Evolutionary conservation across 768 basidiomycete genomes (phyloP).

Genomic region (Strobilomyces dryophilus): DNA sequence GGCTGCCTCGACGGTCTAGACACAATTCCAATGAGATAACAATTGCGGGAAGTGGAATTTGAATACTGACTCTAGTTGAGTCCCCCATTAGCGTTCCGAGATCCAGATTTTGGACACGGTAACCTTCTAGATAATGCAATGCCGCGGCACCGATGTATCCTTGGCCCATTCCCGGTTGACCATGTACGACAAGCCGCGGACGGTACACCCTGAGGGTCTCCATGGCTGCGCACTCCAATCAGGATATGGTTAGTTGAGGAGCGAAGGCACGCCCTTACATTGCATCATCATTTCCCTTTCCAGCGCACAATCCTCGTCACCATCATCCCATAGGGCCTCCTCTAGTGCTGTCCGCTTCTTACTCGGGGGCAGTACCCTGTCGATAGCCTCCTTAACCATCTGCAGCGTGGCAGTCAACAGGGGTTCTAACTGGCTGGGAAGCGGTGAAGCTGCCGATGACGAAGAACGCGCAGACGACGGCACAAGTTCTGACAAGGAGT

Average conservation of each 20-base stretch:
- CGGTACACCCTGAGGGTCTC: constrained; percentile 88
- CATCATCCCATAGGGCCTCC: constrained; percentile 92
- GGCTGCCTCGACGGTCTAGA: constrained; percentile 83
- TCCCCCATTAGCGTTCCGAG: constrained; percentile 86
- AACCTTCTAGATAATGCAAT: constrained; percentile 92
- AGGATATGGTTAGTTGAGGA: not conserved
- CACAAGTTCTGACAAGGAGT: constrained; percentile 62
- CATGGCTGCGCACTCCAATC: constrained; percentile 55
- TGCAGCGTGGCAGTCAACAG: constrained; percentile 67
- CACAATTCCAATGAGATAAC: constrained; percentile 2
- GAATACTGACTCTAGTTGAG: constrained; percentile 68
- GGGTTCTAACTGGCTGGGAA: constrained; percentile 82
- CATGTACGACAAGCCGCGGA: constrained; percentile 82
- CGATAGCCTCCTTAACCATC: constrained; percentile 66
- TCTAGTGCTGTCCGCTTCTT: constrained; percentile 85
- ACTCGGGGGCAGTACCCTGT: constrained; percentile 69
- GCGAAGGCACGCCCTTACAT: constrained; percentile 46
- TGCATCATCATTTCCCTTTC: constrained; percentile 87
- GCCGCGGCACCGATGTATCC: constrained; percentile 85
- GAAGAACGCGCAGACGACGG: constrained; percentile 94
- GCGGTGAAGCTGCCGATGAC: constrained; percentile 76
- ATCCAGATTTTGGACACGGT: constrained; percentile 91
- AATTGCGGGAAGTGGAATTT: not conserved
- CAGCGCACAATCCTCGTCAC: constrained; percentile 74
- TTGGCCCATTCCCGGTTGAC: constrained; percentile 86